These are phyloP conservation scores for Aspergillus neoniger DNA, from an alignment of 2,329 filamentous ascomycete genomes.

Conservation along the genomic window DNA sequence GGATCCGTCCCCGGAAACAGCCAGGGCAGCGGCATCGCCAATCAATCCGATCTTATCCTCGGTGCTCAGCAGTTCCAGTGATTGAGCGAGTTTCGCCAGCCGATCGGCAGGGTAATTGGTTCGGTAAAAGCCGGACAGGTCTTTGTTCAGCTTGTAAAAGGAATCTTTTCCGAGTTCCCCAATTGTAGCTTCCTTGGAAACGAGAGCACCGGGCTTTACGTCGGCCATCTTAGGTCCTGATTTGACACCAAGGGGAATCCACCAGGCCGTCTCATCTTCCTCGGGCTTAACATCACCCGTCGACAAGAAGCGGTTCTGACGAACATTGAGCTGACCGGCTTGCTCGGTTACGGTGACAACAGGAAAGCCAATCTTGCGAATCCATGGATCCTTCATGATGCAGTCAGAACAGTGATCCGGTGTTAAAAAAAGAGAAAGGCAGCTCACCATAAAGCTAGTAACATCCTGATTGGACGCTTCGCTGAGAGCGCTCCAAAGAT, in stretches of 20 bases:
- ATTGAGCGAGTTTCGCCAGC: slow-evolving; percentile 75
- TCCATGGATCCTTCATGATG: slow-evolving; percentile 69
- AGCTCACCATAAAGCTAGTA: slow-evolving; percentile 71
- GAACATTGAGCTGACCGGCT: slow-evolving; percentile 75
- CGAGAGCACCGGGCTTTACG: slow-evolving; percentile 68
- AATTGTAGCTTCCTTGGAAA: slow-evolving; percentile 74
- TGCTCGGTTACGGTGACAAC: slow-evolving; percentile 84
- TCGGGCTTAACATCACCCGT: slow-evolving; percentile 88
- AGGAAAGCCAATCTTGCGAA: slow-evolving; percentile 91
- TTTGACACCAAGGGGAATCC: slow-evolving; percentile 86
- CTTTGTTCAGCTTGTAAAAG: slow-evolving; percentile 93
- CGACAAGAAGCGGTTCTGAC: slow-evolving; percentile 86
- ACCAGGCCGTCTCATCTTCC: slow-evolving; percentile 92
- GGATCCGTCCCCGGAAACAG: slow-evolving; percentile 80
- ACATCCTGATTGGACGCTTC: slow-evolving; percentile 88
- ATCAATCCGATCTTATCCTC: slow-evolving; percentile 93
- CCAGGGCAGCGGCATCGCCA: slow-evolving; percentile 84
- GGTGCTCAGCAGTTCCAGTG: slow-evolving; percentile 73
- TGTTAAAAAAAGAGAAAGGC: not conserved
- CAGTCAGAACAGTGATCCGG: slow-evolving; percentile 13
- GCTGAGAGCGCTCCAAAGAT: slow-evolving; percentile 85
- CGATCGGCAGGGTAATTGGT: slow-evolving; percentile 90
- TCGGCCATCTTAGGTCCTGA: slow-evolving; percentile 68
- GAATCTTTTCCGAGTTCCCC: slow-evolving; percentile 64
- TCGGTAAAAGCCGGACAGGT: slow-evolving; percentile 86